Evolutionary conservation across 2,329 filamentous ascomycete genomes (phyloP), one percentile per base, ranked within the genome.

Genomic region (Thielaviopsis euricoi): DNA sequence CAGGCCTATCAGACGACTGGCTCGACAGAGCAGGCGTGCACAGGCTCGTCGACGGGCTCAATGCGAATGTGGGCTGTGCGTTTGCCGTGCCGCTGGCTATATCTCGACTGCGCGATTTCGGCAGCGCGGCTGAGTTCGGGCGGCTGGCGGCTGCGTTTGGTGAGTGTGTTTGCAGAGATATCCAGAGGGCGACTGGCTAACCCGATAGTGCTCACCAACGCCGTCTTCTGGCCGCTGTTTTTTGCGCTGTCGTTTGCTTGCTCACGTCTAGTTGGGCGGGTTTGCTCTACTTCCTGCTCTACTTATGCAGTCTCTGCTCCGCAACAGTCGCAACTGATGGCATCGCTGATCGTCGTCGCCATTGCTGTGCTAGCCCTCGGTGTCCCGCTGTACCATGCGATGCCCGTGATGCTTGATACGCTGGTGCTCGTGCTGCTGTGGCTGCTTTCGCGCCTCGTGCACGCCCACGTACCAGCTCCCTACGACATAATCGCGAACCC

Each of bases 41-140:
- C 23, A 40, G n/a, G 19, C 17, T n/a, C 10, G 52, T 54, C 10
- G 26, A 40, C 46, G 40, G 2, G 2, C 1, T 78, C 56, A 79
- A 79, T 61, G 65, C 70, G 2, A 73, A 79, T 63, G 71, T 79
- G 62, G 75, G 76, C 0, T 64, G 77, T 6, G 76, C 74, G 2
- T 79, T 79, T 62, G 72, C 73, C 0, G 69, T 78, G 2, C 76
- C 76, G 0, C 70, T 79, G 2, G 66, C 77, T 1, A 73, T 73
- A 67, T 69, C 78, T 15, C 70, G 71, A 46, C 63, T 67, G n/a
- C 63, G 65, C 2, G 61, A 70, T 6, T 62, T 69, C 12, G 61
- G 72, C 7, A 64, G 66, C 19, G 62, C 65, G 19, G 61, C 58
- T 2, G 65, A 67, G 0, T 69, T 77, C n/a, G 74, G 70, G 5